Evolutionary conservation across 257 asterid species (phyloP).

Genomic region (Capsicum rhomboideum): DNA sequence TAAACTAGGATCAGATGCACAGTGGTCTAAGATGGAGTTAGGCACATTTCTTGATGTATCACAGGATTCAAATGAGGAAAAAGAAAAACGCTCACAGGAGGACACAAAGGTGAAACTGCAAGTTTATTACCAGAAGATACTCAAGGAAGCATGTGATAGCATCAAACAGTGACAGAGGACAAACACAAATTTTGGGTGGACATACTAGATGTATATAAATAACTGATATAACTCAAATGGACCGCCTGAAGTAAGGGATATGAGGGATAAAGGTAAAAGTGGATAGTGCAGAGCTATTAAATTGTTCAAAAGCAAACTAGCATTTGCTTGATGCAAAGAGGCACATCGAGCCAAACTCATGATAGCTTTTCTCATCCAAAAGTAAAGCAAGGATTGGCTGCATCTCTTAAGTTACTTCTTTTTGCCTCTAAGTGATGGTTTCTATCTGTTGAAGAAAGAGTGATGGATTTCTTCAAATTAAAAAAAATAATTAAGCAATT

Average conservation of each 20-base stretch:
- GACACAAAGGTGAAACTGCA: not conserved
- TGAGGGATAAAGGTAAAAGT: not conserved
- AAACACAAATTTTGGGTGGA: not conserved
- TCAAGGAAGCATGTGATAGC: not conserved
- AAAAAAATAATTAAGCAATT: not conserved
- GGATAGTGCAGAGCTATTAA: not conserved
- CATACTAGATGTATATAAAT: not conserved
- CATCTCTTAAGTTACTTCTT: not conserved
- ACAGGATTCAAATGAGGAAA: not conserved
- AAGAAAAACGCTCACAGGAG: not conserved
- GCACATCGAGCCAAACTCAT: not conserved
- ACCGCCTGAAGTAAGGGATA: not conserved
- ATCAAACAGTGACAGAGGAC: not conserved
- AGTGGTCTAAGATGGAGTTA: not conserved
- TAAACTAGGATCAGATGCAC: not conserved
- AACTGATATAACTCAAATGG: not conserved
- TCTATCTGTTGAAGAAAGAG: not conserved
- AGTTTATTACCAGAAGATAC: not conserved
- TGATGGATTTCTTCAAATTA: not conserved
- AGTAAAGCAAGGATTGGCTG: not conserved
- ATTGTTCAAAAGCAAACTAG: not conserved
- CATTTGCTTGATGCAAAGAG: not conserved
- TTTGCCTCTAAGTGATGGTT: not conserved
- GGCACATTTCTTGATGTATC: not conserved
- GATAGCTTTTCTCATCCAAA: not conserved